Percentiles rank a stretch among this genome's conserved stretches.
These are phyloP conservation scores for Candida tetrigidarum DNA, from an alignment of 1,139 yeast species.

Conservation along the genomic window DNA sequence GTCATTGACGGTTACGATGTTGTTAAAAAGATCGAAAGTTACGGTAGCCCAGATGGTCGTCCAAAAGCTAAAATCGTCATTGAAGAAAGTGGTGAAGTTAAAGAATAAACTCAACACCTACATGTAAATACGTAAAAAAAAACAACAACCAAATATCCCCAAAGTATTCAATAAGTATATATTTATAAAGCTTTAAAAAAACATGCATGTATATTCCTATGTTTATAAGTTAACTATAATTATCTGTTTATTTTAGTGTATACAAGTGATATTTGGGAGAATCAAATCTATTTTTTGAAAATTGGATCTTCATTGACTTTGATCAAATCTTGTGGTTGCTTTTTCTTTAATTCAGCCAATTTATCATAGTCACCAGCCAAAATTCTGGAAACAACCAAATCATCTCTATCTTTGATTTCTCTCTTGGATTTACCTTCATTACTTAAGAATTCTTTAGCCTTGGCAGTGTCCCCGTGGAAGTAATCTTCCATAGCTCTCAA, in stretches of 20 bases:
- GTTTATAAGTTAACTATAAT: not conserved
- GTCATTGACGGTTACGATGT: conserved; percentile 88
- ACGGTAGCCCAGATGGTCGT: conserved; percentile 25
- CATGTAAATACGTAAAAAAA: too few relatives aligned
- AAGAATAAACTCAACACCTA: conserved; percentile 2
- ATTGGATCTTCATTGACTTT: conserved; percentile 38
- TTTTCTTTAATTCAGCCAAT: conserved; percentile 70
- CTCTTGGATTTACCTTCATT: conserved; percentile 60
- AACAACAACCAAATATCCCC: too few relatives aligned
- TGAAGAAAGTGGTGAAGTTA: conserved; percentile 42
- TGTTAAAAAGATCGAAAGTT: conserved; percentile 84
- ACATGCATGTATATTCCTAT: conserved; percentile 1
- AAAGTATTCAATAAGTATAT: too few relatives aligned
- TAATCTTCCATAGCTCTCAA: conserved; percentile 74
- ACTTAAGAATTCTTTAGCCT: conserved; percentile 58
- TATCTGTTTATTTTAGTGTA: conserved; percentile 4
- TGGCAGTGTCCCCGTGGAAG: conserved; percentile 64
- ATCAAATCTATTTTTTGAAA: conserved; percentile 23
- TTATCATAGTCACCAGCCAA: conserved; percentile 86
- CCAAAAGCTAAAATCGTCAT: conserved; percentile 34
- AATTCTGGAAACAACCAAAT: conserved; percentile 79
- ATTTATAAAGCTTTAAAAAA: too few relatives aligned
- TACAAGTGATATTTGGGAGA: conserved; percentile 20
- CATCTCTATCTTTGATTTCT: conserved; percentile 73
- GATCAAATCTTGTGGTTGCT: conserved; percentile 44